Conservation (phyloP, 129 eudicot species). For the Pittosporum tobira region DNA sequence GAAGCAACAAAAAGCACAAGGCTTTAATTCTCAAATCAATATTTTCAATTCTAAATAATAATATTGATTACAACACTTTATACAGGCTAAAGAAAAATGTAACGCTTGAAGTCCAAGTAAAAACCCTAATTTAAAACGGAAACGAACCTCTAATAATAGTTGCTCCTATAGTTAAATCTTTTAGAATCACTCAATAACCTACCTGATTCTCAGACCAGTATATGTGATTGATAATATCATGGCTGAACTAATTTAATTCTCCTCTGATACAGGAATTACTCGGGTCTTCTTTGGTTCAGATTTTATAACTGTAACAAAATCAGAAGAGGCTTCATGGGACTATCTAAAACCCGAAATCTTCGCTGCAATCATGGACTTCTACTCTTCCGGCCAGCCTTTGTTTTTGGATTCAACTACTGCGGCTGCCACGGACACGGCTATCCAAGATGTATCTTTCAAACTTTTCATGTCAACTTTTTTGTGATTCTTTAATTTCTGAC, state of each 20-base stretch:
- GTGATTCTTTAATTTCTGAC: neutral
- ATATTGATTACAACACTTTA: no score
- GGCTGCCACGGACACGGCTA: constrained; percentile 95
- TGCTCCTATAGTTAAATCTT: no score
- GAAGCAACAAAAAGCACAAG: no score
- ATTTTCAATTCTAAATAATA: no score
- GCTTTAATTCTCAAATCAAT: no score
- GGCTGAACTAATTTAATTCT: constrained; percentile 4
- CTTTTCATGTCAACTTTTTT: neutral
- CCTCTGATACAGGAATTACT: constrained; percentile 53
- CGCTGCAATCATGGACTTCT: constrained; percentile 97
- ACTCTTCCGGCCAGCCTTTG: constrained; percentile 83
- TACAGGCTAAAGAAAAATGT: no score
- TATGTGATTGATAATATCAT: neutral
- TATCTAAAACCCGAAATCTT: constrained; percentile 83
- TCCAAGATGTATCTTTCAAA: constrained; percentile 44
- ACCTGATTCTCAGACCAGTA: no score
- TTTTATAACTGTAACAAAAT: constrained; percentile 83
- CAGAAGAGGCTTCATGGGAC: constrained; percentile 86
- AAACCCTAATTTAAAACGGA: no score
- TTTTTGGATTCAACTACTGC: constrained; percentile 65
- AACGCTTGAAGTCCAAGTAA: no score
- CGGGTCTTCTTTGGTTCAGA: constrained; percentile 98
- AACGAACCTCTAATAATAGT: no score
- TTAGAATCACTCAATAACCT: no score